These are phyloP conservation scores for Tuber aestivum DNA, from an alignment of 495 filamentous ascomycete species.

Conservation along the genomic window DNA sequence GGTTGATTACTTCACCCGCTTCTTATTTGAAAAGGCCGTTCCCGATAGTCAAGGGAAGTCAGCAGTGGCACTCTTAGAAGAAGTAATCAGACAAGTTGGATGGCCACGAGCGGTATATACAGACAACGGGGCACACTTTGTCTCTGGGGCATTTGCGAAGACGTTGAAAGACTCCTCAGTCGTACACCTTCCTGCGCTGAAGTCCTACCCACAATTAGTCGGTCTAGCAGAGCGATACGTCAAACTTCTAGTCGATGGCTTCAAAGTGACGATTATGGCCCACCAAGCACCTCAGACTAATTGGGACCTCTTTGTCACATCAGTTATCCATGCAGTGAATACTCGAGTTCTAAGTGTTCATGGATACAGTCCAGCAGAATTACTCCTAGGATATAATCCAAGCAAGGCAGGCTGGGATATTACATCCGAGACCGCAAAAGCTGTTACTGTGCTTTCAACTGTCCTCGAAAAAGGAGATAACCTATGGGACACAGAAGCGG, in stretches of 20 bases:
- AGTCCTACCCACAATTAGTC: neutral
- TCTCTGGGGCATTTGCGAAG: no score
- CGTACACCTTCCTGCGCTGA: neutral
- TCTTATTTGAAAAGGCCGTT: neutral
- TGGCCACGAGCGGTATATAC: slow-evolving; percentile 11
- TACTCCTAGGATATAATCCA: slow-evolving; percentile 10
- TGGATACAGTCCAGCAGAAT: no score
- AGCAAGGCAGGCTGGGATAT: neutral
- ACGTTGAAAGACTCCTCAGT: neutral
- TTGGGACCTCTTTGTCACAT: neutral
- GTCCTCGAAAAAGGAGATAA: no score
- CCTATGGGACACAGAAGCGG: no score
- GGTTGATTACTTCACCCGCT: slow-evolving; percentile 16
- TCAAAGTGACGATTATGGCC: neutral
- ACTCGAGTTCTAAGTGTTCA: neutral
- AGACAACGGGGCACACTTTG: no score
- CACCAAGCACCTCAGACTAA: neutral
- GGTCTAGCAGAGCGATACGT: slow-evolving; percentile 6
- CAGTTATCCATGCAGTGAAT: no score
- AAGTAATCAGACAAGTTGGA: neutral
- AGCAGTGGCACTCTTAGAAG: neutral
- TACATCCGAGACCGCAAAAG: no score
- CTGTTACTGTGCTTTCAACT: no score
- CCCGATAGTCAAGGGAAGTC: neutral
- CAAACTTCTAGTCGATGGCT: neutral